These are phyloP conservation scores for Volvox reticuliferus DNA, from an alignment of 139 green algal species.

Conservation along the genomic window DNA sequence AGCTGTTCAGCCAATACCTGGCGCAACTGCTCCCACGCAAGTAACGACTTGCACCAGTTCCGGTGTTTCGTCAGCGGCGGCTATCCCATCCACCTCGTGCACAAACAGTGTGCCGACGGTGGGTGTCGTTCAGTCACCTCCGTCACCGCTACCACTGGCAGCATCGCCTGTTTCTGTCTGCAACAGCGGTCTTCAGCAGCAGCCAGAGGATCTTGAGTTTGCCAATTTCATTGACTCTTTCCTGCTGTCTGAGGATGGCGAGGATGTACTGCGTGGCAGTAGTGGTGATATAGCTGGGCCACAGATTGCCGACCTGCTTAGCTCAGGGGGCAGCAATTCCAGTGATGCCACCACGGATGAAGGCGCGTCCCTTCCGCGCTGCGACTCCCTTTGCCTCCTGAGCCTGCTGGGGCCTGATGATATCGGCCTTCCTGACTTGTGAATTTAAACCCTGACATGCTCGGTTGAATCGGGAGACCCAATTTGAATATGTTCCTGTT, in stretches of 20 bases:
- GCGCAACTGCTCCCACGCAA: background rate
- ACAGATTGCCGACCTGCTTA: background rate
- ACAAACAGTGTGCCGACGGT: background rate
- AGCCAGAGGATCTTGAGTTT: slow-evolving; percentile 33
- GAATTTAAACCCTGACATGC: background rate
- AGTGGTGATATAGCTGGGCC: background rate
- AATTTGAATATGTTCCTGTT: no score
- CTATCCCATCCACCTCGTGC: slow-evolving; percentile 8
- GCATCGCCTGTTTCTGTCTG: slow-evolving; percentile 25
- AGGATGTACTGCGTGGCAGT: background rate
- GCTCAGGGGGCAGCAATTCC: slow-evolving; percentile 8
- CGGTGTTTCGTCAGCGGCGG: background rate
- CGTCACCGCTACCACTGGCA: background rate
- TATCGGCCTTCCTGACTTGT: background rate
- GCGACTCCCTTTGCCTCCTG: slow-evolving; percentile 19
- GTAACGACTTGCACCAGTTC: background rate
- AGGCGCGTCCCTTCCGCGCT: background rate
- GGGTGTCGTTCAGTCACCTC: background rate
- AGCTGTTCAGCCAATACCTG: background rate
- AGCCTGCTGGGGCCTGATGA: slow-evolving; percentile 9
- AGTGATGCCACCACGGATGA: slow-evolving; percentile 14
- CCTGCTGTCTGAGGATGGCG: background rate
- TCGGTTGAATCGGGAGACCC: no score
- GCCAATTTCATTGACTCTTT: slow-evolving; percentile 28
- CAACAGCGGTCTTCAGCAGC: background rate